A percentile compares a stretch with the other conserved stretches of the same genome.
phyloP scores from a whole-genome alignment of 2,329 filamentous ascomycete species.

The Dactylellina sp. region DNA sequence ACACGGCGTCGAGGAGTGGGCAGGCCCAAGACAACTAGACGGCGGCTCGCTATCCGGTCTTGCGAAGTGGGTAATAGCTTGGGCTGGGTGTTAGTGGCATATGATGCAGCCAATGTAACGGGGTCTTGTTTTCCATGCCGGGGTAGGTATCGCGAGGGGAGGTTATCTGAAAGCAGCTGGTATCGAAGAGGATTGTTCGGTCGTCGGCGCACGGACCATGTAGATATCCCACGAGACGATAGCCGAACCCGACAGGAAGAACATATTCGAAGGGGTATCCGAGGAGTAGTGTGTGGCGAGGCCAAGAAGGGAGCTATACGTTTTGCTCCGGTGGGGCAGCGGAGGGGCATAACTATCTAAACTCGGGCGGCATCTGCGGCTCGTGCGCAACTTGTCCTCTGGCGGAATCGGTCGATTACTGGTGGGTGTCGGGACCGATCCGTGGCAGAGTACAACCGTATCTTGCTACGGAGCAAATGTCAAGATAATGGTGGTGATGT shows the following conservation, averaged over 20 bases:
- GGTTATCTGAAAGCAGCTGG: slow-evolving; percentile 37
- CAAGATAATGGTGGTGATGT: background rate
- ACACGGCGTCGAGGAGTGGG: slow-evolving; percentile 21
- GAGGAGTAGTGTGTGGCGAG: slow-evolving; percentile 16
- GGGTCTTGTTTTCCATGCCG: slow-evolving; percentile 23
- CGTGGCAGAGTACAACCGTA: too few relatives aligned
- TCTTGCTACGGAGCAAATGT: background rate
- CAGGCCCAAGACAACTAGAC: slow-evolving; percentile 38
- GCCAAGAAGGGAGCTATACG: slow-evolving; percentile 31
- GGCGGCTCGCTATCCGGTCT: slow-evolving; percentile 14
- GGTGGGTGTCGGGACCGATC: background rate
- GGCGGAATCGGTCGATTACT: background rate
- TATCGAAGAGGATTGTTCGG: slow-evolving; percentile 37
- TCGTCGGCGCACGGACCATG: slow-evolving; percentile 22
- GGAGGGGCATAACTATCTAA: slow-evolving; percentile 55
- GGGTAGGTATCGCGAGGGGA: slow-evolving; percentile 7
- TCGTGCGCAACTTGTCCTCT: slow-evolving; percentile 38
- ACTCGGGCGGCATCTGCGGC: slow-evolving; percentile 47
- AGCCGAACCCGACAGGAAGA: slow-evolving; percentile 43
- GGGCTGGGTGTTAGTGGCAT: slow-evolving; percentile 3
- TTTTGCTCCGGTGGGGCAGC: slow-evolving; percentile 48
- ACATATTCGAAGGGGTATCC: slow-evolving; percentile 48
- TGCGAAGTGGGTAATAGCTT: background rate
- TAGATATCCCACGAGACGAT: slow-evolving; percentile 39
- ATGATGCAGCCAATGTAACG: slow-evolving; percentile 15